These are phyloP conservation scores for Zasmidium citrigriseum DNA, from an alignment of 2,329 filamentous ascomycete genomes.

Conservation along the genomic window DNA sequence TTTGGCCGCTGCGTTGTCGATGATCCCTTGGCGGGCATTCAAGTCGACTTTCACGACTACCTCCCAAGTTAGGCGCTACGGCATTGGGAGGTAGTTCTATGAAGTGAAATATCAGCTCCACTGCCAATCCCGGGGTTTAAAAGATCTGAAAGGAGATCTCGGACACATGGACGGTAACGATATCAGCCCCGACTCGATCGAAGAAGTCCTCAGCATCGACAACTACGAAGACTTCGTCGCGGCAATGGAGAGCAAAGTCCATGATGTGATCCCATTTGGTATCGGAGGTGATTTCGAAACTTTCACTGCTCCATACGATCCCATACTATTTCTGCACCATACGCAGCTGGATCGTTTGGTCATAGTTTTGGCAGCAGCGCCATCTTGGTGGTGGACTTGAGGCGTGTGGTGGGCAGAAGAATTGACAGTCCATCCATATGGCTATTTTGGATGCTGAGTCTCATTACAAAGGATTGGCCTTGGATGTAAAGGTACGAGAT, in stretches of 20 bases:
- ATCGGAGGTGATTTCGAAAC: conserved; percentile 29
- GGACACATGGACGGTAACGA: conserved; percentile 21
- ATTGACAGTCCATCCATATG: conserved; percentile 20
- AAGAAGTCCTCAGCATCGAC: conserved; percentile 13
- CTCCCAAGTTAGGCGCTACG: too few relatives aligned
- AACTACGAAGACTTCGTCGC: conserved; percentile 21
- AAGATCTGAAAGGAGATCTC: conserved; percentile 14
- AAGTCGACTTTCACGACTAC: conserved; percentile 10
- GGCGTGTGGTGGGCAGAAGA: conserved; percentile 7
- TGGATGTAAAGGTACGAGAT: conserved; percentile 20
- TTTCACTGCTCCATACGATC: conserved; percentile 28
- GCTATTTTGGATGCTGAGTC: conserved; percentile 23
- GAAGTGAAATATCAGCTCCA: conserved; percentile 20
- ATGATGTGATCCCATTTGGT: conserved; percentile 25
- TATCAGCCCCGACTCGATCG: conserved; percentile 21
- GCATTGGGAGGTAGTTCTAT: too few relatives aligned
- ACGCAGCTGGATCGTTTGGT: conserved; percentile 27
- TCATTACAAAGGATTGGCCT: conserved; percentile 19
- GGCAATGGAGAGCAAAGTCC: conserved; percentile 25
- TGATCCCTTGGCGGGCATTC: conserved; percentile 27
- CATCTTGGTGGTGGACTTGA: conserved; percentile 5
- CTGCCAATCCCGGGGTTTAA: conserved; percentile 28
- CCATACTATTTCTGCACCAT: conserved; percentile 33
- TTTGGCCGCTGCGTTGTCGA: conserved; percentile 28
- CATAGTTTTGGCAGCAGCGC: conserved; percentile 28